Evolutionary conservation across 2,329 filamentous ascomycete species (phyloP).

Genomic region (Aspergillus puulaauensis): DNA sequence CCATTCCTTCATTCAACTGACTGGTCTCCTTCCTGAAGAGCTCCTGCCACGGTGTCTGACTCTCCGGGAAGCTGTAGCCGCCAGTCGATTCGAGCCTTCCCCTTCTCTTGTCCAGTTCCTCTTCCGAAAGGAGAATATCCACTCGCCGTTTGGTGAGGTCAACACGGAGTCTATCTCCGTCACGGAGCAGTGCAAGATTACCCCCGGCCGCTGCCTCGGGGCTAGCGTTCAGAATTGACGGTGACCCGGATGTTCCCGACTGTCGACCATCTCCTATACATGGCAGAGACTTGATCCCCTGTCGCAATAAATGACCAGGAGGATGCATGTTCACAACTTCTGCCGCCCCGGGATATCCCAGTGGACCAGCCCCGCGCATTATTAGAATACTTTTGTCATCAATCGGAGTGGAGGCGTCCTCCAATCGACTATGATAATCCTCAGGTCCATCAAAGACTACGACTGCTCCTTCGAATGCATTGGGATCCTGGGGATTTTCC

Average conservation of each 20-base stretch:
- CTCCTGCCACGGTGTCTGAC: constrained; percentile 54
- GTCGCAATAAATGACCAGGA: constrained; percentile 44
- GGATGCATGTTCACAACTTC: constrained; percentile 56
- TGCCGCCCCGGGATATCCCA: constrained; percentile 52
- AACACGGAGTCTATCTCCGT: constrained; percentile 53
- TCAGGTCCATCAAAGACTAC: constrained; percentile 54
- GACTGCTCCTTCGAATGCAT: constrained; percentile 50
- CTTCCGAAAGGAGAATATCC: constrained; percentile 46
- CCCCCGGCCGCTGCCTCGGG: constrained; percentile 57
- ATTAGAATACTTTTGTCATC: constrained; percentile 47
- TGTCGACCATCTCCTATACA: constrained; percentile 58
- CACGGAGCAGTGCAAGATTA: constrained; percentile 51
- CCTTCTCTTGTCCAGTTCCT: constrained; percentile 44
- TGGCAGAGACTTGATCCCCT: constrained; percentile 49
- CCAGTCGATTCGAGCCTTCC: constrained; percentile 38
- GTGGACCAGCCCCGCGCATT: constrained; percentile 51
- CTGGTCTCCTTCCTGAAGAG: constrained; percentile 49
- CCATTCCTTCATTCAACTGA: constrained; percentile 50
- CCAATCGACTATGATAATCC: constrained; percentile 48
- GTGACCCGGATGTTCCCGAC: constrained; percentile 56
- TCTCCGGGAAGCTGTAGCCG: constrained; percentile 41
- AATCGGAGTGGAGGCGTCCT: constrained; percentile 39
- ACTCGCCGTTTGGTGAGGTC: constrained; percentile 52
- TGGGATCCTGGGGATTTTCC: constrained; percentile 46
- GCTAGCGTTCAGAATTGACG: constrained; percentile 57